Evolutionary conservation across 208 protist species (phyloP).

Genomic region (Trypanosoma cruzi): DNA sequence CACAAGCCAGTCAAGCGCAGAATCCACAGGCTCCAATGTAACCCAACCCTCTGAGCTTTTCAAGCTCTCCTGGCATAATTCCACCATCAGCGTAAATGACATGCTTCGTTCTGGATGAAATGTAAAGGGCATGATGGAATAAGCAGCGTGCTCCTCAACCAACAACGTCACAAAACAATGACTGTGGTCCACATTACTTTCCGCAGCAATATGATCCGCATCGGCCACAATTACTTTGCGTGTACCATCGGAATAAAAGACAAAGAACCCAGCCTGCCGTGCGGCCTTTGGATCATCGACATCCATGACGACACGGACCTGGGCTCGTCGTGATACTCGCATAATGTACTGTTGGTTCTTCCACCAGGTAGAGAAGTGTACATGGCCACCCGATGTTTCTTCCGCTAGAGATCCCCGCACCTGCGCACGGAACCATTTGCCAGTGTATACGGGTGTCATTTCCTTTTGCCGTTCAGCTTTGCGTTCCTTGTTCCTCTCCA

Average conservation of each 20-base stretch:
- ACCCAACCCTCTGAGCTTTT: constrained; percentile 59
- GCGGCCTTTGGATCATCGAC: constrained; percentile 32
- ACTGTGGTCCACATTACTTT: constrained; percentile 50
- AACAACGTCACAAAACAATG: constrained; percentile 46
- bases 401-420: constrained; percentile 37
- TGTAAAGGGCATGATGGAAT: constrained; percentile 84
- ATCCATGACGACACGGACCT: constrained; percentile 56
- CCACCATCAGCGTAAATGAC: constrained; percentile 53
- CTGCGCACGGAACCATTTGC: constrained; percentile 34
- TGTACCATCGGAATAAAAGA: constrained; percentile 68
- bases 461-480: constrained; percentile 19
- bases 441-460: constrained; percentile 14
- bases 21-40: constrained; percentile 65
- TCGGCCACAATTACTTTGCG: constrained; percentile 51
- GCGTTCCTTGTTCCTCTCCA: constrained; percentile 31
- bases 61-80: constrained; percentile 38
- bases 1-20: constrained; percentile 69
- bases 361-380: constrained; percentile 88
- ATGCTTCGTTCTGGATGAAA: constrained; percentile 68
- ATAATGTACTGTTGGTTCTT: constrained; percentile 83
- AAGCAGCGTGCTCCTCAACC: constrained; percentile 40
- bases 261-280: constrained; percentile 62
- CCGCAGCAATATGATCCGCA: constrained; percentile 46
- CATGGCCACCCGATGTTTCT: constrained; percentile 68
- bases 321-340: constrained; percentile 41